Conservation (phyloP, 2,329 filamentous ascomycete genomes). For the Lachnellula cervina region DNA sequence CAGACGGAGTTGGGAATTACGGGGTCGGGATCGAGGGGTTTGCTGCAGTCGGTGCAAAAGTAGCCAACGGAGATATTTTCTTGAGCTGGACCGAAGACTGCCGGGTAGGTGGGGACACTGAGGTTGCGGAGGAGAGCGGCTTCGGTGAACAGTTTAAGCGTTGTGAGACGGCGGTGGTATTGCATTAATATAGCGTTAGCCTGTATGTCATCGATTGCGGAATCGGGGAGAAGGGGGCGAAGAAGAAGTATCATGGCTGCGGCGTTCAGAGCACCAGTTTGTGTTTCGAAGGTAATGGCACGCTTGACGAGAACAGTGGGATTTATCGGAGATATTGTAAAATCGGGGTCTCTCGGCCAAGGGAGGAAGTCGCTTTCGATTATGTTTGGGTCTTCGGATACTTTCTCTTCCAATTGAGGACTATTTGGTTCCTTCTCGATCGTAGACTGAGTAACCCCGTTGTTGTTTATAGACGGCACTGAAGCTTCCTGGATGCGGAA, state of each 20-base stretch:
- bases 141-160: conserved; percentile 55
- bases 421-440: conserved; percentile 6
- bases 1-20: conserved; percentile 39
- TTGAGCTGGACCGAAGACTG: conserved; percentile 51
- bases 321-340: conserved; percentile 50
- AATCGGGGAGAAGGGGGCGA: conserved; percentile 50
- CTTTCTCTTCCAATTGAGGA: conserved; percentile 14
- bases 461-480: conserved; percentile 6
- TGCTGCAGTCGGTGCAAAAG: conserved; percentile 51
- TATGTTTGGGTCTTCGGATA: conserved; percentile 32
- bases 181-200: conserved; percentile 53
- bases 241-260: conserved; percentile 58
- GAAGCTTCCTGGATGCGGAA: conserved; percentile 26
- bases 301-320: conserved; percentile 50
- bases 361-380: conserved; percentile 56
- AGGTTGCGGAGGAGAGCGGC: conserved; percentile 58
- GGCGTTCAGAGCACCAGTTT: conserved; percentile 52
- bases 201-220: conserved; percentile 51
- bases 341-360: conserved; percentile 53
- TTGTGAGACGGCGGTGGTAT: conserved; percentile 55
- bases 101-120: conserved; percentile 48
- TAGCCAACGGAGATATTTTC: conserved; percentile 50
- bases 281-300: conserved; percentile 52
- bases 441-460: conserved; percentile 1
- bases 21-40: conserved; percentile 42